phyloP scores from a whole-genome alignment of 208 protist genomes.

The Acanthamoeba sp. region DNA sequence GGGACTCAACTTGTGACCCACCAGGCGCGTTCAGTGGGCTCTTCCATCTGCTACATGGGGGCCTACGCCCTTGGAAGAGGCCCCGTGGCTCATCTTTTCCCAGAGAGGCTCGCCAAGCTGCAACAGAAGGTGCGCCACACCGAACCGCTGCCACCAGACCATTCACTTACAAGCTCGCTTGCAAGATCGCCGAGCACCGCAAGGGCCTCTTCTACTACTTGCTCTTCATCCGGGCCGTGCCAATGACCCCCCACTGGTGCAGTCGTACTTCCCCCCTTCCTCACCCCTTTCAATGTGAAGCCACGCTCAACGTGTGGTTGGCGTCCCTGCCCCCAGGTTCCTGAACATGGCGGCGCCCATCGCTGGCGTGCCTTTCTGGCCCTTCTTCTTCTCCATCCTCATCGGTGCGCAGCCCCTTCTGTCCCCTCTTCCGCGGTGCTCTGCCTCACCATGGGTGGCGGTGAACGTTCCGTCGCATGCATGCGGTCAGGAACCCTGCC shows the following conservation, averaged over 20 bases:
- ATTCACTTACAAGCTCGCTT: background rate
- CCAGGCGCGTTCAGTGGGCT: conserved; percentile 31
- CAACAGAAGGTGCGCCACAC: conserved; percentile 3
- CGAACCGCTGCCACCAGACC: no score
- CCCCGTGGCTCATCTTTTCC: background rate
- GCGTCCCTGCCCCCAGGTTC: background rate
- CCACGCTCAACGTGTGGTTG: background rate
- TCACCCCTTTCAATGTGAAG: background rate
- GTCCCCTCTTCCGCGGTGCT: background rate
- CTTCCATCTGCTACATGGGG: conserved; percentile 25
- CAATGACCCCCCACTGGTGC: conserved; percentile 36
- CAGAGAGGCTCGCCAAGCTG: background rate
- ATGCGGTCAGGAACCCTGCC: conserved; percentile 14
- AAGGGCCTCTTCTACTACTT: conserved; percentile 33
- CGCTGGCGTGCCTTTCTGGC: conserved; percentile 11
- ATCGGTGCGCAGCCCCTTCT: background rate
- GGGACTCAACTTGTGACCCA: background rate
- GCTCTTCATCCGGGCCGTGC: conserved; percentile 17
- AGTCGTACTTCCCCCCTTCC: background rate
- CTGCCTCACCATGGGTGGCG: background rate
- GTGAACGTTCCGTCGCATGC: no score
- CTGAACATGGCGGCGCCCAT: conserved; percentile 54
- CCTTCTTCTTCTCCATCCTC: conserved; percentile 52
- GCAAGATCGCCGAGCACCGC: background rate
- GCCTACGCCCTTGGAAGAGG: conserved; percentile 13